Evolutionary conservation across 169 alveolate genomes (phyloP).

Genomic region (Eimeria acervulina): DNA sequence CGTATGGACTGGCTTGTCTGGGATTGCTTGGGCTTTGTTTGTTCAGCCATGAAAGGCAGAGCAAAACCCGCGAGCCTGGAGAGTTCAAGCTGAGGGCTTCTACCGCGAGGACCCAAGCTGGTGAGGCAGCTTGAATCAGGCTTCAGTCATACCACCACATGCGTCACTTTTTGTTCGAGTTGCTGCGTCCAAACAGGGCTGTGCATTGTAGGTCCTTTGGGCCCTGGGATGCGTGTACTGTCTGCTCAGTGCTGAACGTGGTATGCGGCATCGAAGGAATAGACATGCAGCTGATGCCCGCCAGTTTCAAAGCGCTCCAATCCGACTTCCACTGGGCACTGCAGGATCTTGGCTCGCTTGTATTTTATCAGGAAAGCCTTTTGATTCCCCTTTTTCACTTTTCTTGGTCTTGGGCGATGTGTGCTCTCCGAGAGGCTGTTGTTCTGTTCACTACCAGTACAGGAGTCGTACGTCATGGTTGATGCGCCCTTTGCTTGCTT

Average conservation of each 20-base stretch:
- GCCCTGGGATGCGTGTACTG: not conserved
- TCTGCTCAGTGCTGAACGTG: slow-evolving; percentile 78
- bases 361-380: slow-evolving; percentile 77
- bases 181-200: no score
- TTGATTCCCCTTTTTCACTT: not conserved
- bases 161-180: not conserved
- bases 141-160: not conserved
- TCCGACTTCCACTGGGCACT: slow-evolving; percentile 88
- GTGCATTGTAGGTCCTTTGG: not conserved
- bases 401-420: not conserved
- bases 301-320: slow-evolving; percentile 94
- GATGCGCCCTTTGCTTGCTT: not conserved
- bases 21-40: not conserved
- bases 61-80: not conserved
- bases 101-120: slow-evolving; percentile 57
- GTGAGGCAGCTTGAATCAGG: not conserved
- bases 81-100: slow-evolving; percentile 38
- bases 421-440: not conserved
- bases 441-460: not conserved
- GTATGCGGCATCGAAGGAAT: slow-evolving; percentile 91
- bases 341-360: slow-evolving; percentile 81
- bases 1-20: not conserved
- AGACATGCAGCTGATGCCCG: slow-evolving; percentile 93
- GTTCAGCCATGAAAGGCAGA: not conserved
- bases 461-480: not conserved